phyloP scores from a whole-genome alignment of 2,329 filamentous ascomycete species.

The Didymella glomerata region DNA sequence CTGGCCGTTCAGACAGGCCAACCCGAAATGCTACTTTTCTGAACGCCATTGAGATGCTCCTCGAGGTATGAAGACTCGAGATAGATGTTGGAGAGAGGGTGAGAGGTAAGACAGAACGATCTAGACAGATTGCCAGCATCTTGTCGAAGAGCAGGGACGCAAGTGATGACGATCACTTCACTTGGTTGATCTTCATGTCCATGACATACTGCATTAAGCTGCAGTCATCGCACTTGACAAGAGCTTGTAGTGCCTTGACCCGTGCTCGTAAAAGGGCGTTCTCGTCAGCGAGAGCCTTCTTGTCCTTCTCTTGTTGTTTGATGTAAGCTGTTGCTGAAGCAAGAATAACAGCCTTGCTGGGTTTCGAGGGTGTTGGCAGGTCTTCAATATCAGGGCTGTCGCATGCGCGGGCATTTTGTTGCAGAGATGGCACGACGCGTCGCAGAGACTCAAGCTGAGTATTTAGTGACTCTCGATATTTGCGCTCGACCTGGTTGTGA shows the following conservation, averaged over 20 bases:
- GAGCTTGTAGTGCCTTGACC: conserved; percentile 54
- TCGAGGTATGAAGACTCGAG: not conserved
- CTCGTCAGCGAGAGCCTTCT: conserved; percentile 51
- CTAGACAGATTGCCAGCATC: conserved; percentile 25
- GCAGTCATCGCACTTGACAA: conserved; percentile 59
- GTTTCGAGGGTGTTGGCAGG: conserved; percentile 52
- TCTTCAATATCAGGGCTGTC: conserved; percentile 56
- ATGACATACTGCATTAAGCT: conserved; percentile 55
- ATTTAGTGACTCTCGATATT: conserved; percentile 58
- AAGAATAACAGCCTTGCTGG: conserved; percentile 58
- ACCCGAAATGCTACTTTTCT: conserved; percentile 21
- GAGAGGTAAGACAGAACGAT: not conserved
- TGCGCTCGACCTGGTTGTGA: conserved; percentile 58
- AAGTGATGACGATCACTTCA: conserved; percentile 22
- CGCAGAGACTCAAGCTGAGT: conserved; percentile 56
- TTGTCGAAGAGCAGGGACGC: conserved; percentile 1
- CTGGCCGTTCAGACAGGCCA: conserved; percentile 22
- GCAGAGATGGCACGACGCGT: conserved; percentile 51
- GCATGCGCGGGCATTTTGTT: conserved; percentile 48
- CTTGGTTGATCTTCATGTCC: conserved; percentile 51
- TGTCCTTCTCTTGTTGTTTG: conserved; percentile 56
- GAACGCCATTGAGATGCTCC: conserved; percentile 33
- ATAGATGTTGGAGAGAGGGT: conserved; percentile 9
- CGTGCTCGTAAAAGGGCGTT: conserved; percentile 51
- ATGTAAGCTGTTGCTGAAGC: conserved; percentile 58